A percentile compares a stretch with the other conserved stretches of the same genome.
Conservation (phyloP, 768 basidiomycete species). For the Sporobolomyces pararoseus region DNA sequence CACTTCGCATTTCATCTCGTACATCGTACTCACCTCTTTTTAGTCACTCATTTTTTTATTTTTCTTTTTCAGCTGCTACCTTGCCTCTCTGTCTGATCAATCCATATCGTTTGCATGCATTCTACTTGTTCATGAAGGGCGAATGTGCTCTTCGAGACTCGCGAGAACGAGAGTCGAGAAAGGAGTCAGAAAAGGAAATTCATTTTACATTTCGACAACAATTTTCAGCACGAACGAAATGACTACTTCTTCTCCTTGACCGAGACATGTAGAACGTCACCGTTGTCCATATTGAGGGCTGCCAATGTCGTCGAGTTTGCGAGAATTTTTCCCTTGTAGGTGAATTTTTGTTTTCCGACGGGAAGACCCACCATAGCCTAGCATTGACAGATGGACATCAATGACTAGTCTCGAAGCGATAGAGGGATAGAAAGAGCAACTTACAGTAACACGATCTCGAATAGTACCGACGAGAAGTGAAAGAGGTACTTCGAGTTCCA, state of each 20-base stretch:
- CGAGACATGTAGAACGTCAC: conserved; percentile 20
- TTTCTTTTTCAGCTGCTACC: not conserved
- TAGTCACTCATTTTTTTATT: not conserved
- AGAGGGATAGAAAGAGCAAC: not conserved
- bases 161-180: not conserved
- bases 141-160: no score
- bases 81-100: no score
- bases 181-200: not conserved
- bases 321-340: conserved; percentile 36
- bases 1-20: conserved; percentile 1
- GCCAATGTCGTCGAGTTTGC: conserved; percentile 42
- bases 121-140: no score
- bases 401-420: not conserved
- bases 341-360: conserved; percentile 40
- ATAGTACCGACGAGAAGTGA: conserved; percentile 80
- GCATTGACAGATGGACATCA: not conserved
- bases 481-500: conserved; percentile 79
- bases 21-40: not conserved
- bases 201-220: conserved; percentile 6
- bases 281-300: conserved; percentile 41
- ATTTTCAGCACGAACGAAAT: not conserved
- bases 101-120: not conserved
- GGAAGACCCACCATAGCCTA: conserved; percentile 38
- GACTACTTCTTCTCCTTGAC: conserved; percentile 43
- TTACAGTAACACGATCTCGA: conserved; percentile 67